Conservation (phyloP, 2,329 filamentous ascomycete species). For the Xylaria sp. region DNA sequence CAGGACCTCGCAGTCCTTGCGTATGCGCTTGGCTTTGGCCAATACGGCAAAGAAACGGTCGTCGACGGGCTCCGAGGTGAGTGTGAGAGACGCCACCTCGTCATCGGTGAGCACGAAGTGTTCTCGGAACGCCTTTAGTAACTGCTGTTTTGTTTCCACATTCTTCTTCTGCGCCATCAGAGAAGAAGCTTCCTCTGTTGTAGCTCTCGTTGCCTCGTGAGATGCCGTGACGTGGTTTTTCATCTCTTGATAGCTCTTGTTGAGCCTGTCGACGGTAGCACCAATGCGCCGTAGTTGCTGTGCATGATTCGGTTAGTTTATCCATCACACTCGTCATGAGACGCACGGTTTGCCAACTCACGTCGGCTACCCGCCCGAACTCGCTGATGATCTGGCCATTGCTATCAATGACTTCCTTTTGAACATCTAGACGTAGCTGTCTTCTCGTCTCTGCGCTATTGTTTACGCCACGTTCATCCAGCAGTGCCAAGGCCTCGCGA, state of each 20-base stretch:
- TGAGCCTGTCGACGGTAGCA: constrained; percentile 79
- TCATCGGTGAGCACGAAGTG: constrained; percentile 89
- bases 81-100: constrained; percentile 79
- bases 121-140: constrained; percentile 79
- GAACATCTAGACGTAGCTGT: constrained; percentile 81
- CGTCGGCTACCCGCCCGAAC: constrained; percentile 86
- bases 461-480: constrained; percentile 76
- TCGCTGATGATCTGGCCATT: constrained; percentile 90
- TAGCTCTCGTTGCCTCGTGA: constrained; percentile 76
- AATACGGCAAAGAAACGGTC: constrained; percentile 85
- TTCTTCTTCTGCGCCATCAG: constrained; percentile 79
- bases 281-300: constrained; percentile 88
- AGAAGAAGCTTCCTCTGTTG: constrained; percentile 79
- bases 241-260: constrained; percentile 83
- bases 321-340: constrained; percentile 4
- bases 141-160: constrained; percentile 80
- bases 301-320: constrained; percentile 26
- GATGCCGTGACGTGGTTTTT: constrained; percentile 80
- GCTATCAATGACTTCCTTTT: constrained; percentile 91
- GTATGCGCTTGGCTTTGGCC: constrained; percentile 84
- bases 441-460: constrained; percentile 84
- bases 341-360: constrained; percentile 30
- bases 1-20: constrained; percentile 87
- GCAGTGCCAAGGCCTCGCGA: constrained; percentile 80
- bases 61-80: constrained; percentile 83